A percentile compares a stretch with the other conserved stretches of the same genome.
phyloP scores from a whole-genome alignment of 345 rosid genomes.

The Schrenkiella parvula region DNA sequence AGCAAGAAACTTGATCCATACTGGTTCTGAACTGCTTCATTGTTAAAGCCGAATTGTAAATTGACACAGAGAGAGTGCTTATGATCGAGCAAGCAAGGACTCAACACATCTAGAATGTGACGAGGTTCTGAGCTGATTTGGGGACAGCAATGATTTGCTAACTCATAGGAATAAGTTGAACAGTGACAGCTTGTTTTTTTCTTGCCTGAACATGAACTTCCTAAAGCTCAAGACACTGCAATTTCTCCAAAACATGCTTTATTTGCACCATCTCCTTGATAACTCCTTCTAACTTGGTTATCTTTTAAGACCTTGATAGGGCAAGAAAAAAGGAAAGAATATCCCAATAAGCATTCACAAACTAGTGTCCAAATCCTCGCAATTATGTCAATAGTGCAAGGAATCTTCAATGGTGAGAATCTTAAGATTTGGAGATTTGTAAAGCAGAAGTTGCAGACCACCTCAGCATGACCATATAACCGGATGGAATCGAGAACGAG shows the following conservation, averaged over 20 bases:
- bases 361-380: background rate
- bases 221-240: background rate
- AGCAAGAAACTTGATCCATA: background rate
- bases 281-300: background rate
- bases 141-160: background rate
- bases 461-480: background rate
- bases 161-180: too few species aligned
- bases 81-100: background rate
- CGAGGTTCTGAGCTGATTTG: background rate
- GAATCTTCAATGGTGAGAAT: background rate
- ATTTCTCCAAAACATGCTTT: background rate
- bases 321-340: background rate
- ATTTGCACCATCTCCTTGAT: background rate
- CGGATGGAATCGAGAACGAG: background rate
- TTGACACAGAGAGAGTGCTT: background rate
- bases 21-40: background rate
- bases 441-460: background rate
- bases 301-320: background rate
- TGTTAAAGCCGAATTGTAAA: background rate
- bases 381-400: background rate
- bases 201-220: background rate
- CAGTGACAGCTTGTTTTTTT: too few species aligned
- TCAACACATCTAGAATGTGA: background rate
- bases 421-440: background rate
- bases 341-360: background rate